phyloP scores from a whole-genome alignment of 2,329 filamentous ascomycete species.

The Sporothrix inflata region DNA sequence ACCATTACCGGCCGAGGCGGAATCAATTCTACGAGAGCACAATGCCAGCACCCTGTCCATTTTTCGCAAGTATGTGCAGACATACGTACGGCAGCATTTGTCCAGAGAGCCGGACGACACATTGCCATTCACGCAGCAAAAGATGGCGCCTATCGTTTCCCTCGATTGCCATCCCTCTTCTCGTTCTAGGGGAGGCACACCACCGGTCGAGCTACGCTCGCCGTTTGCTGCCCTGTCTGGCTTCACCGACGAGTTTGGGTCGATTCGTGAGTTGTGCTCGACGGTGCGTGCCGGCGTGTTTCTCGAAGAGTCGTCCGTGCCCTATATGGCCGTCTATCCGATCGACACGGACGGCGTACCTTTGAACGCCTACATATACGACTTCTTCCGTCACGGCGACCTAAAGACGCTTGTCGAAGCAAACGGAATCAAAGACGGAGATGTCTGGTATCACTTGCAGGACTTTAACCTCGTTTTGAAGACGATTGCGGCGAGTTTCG shows the following conservation, averaged over 20 bases:
- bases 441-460: constrained; percentile 75
- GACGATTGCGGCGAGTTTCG: constrained; percentile 70
- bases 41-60: constrained; percentile 68
- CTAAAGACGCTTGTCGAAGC: constrained; percentile 61
- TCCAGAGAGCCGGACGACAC: constrained; percentile 51
- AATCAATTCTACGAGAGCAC: constrained; percentile 60
- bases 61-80: constrained; percentile 70
- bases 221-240: constrained; percentile 74
- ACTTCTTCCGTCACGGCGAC: constrained; percentile 78
- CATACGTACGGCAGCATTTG: constrained; percentile 69
- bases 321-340: constrained; percentile 65
- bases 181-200: background rate
- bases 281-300: constrained; percentile 70
- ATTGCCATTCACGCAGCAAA: constrained; percentile 62
- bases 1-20: constrained; percentile 60
- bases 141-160: constrained; percentile 38
- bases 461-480: constrained; percentile 61
- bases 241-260: constrained; percentile 63
- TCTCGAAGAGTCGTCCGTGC: constrained; percentile 73
- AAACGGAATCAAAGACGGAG: constrained; percentile 67
- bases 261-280: constrained; percentile 68
- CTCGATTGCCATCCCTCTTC: background rate
- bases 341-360: constrained; percentile 53
- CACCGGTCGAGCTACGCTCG: constrained; percentile 55
- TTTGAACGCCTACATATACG: constrained; percentile 70